Percentiles rank a stretch among this genome's conserved stretches.
These are phyloP conservation scores for Eimeria praecox DNA, from an alignment of 169 alveolate species.

Conservation along the genomic window DNA sequence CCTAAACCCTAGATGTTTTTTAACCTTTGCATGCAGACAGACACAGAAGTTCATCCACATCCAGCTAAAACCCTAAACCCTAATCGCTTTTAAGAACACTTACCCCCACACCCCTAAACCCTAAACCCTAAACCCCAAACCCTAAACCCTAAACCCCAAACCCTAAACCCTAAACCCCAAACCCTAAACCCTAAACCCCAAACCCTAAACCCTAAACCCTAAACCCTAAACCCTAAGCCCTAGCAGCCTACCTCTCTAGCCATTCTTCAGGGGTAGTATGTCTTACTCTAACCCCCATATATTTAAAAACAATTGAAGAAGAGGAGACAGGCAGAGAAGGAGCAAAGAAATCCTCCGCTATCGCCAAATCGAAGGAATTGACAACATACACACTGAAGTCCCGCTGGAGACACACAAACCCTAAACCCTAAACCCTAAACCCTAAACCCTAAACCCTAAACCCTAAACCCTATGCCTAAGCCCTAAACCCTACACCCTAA, in stretches of 20 bases:
- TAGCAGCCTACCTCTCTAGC: not conserved
- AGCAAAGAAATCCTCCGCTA: not conserved
- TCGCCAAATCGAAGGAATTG: not conserved
- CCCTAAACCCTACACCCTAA: too few relatives aligned
- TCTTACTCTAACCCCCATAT: not conserved
- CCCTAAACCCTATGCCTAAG: not conserved
- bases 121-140: too few relatives aligned
- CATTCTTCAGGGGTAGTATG: not conserved
- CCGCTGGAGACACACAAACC: not conserved
- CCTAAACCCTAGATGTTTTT: too few relatives aligned
- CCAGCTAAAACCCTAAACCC: too few relatives aligned
- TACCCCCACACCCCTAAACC: too few relatives aligned
- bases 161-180: too few relatives aligned
- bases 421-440: not conserved
- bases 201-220: not conserved
- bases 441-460: slow-evolving; percentile 10
- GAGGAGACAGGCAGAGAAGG: not conserved
- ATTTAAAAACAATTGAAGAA: not conserved
- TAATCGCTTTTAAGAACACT: too few relatives aligned
- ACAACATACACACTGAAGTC: not conserved
- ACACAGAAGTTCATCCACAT: too few relatives aligned
- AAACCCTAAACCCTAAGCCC: not conserved
- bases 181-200: slow-evolving; percentile 4
- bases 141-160: too few relatives aligned
- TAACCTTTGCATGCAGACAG: too few relatives aligned